Evolutionary conservation across 73 alveolate genomes (phyloP), one percentile per base, ranked within the genome.

Genomic region (Paramecium pentaurelia): DNA sequence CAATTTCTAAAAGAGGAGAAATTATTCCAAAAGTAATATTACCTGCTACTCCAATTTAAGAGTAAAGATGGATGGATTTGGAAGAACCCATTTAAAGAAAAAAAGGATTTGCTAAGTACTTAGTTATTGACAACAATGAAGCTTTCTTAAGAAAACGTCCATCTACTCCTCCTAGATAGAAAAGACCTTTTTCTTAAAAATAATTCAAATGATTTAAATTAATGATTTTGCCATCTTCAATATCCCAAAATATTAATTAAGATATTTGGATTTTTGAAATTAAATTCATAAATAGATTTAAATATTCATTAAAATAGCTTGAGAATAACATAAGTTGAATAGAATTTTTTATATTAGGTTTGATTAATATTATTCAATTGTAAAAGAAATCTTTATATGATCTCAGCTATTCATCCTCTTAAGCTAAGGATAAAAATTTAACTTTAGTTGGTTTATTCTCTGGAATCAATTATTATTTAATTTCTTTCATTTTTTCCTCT

Each of bases 81-180:
- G 91, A 80, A 80, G 91, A 80, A n/a, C 75, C 91, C 8, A 30
- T 64, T 44, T 80, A 80, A 9, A 80, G 91, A 80, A 80, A 80
- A 42, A 80, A 80, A 27, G 91, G 77, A 45, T 80, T 45, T 45
- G 47, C 47, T 6, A 80, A 80, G 30, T 80, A 80, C 14, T 20
- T 80, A 45, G 45, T 45, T 12, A 80, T 80, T 10, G 91, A 80
- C 38, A 49, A 42, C 27, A 58, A 80, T 18, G 91, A 80, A 49
- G 44, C 58, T 10, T 9, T 27, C 4, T 2, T 80, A 40, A 40
- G 91, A 27, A 80, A 80, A 49, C 44, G 91, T 25, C 51, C 71
- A 47, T 1, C 14, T 14, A 80, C 77, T 2, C 77, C 91, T 7
- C 44, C 38, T 3, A 80, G 75, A 45, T 32, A 30, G 27, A 80